Evolutionary conservation across 2,329 filamentous ascomycete genomes (phyloP).

Genomic region (Ilyonectria robusta): DNA sequence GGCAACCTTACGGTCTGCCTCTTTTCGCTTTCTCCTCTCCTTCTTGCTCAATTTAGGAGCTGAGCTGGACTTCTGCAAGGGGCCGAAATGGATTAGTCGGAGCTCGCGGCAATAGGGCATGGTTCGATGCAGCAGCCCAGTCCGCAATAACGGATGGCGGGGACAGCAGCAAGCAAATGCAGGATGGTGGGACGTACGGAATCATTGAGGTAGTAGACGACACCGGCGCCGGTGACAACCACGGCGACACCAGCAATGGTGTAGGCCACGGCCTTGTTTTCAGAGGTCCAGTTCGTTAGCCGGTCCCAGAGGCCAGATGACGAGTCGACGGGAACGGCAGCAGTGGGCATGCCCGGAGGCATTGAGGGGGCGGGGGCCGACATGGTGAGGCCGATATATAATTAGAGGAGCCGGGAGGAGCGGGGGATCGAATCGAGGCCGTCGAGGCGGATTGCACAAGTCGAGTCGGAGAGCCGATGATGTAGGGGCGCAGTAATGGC

Average conservation of each 20-base stretch:
- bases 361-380: conserved; percentile 64
- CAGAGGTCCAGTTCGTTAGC: conserved; percentile 90
- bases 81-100: conserved; percentile 34
- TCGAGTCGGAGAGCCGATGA: conserved; percentile 50
- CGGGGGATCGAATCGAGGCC: conserved; percentile 45
- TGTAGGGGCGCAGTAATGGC: conserved; percentile 52
- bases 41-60: conserved; percentile 88
- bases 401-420: conserved; percentile 42
- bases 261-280: conserved; percentile 96
- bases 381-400: conserved; percentile 52
- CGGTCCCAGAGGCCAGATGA: conserved; percentile 88
- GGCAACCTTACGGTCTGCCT: conserved; percentile 74
- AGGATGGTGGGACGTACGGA: conserved; percentile 59
- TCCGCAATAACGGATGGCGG: conserved; percentile 23
- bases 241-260: conserved; percentile 95
- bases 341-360: conserved; percentile 60
- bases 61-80: conserved; percentile 62
- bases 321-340: conserved; percentile 65
- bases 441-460: conserved; percentile 44
- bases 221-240: conserved; percentile 90
- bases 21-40: conserved; percentile 89
- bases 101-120: conserved; percentile 26
- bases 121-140: conserved; percentile 36
- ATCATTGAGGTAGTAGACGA: conserved; percentile 87
- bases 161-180: conserved; percentile 21